Conservation (phyloP, 78 protist genomes). For the Corallochytrium limacisporum region DNA sequence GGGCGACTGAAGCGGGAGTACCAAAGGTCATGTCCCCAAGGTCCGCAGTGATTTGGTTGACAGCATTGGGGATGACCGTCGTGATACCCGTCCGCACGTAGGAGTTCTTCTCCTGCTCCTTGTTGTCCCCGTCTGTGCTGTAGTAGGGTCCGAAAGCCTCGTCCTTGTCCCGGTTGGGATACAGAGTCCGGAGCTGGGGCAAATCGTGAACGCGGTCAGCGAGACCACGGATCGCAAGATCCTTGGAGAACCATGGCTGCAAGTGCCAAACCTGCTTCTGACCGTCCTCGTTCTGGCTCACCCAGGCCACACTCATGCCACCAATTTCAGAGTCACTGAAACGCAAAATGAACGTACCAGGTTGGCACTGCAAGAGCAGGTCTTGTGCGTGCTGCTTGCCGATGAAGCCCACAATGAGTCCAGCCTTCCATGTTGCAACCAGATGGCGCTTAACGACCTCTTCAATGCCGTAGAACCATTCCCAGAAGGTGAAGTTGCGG, state of each 20-base stretch:
- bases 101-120: not conserved
- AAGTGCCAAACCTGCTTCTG: not conserved
- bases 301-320: not conserved
- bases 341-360: not conserved
- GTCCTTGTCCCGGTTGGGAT: not conserved
- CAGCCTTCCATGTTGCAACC: not conserved
- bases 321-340: not conserved
- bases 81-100: not conserved
- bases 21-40: too few species aligned
- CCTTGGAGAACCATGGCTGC: not conserved
- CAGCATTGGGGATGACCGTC: too few species aligned
- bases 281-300: not conserved
- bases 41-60: too few species aligned
- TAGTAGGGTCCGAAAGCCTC: not conserved
- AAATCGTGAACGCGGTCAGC: not conserved
- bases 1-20: too few species aligned
- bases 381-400: not conserved
- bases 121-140: too few species aligned
- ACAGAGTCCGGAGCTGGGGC: not conserved
- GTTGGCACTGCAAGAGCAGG: not conserved
- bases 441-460: not conserved
- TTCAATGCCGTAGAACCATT: not conserved
- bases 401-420: not conserved
- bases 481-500: slow-evolving; percentile 1
- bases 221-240: not conserved